A percentile compares a stretch with the other conserved stretches of the same genome.
Evolutionary conservation across 805 yeast species (phyloP).

Genomic region (Kluyveromyces starmeri): DNA sequence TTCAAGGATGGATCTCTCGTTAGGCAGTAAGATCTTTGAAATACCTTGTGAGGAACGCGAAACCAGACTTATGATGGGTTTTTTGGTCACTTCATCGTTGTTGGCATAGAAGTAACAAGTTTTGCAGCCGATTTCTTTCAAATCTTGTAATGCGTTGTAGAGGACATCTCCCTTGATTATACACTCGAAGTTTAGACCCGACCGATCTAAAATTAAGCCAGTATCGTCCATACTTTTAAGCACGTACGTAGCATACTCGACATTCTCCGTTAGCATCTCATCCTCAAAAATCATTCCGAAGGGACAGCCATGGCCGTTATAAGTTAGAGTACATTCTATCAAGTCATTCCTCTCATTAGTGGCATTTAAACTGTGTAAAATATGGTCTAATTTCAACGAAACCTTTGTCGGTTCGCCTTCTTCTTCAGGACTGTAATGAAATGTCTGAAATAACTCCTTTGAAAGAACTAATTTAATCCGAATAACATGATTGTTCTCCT

Average conservation of each 20-base stretch:
- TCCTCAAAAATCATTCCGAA: conserved; percentile 51
- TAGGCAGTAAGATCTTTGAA: conserved; percentile 59
- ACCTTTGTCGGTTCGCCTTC: conserved; percentile 25
- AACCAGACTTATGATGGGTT: conserved; percentile 37
- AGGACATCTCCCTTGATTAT: conserved; percentile 45
- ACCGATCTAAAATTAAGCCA: conserved; percentile 37
- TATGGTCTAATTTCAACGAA: conserved; percentile 37
- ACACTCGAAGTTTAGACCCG: conserved; percentile 39
- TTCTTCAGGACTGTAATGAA: conserved; percentile 15
- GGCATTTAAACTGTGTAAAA: conserved; percentile 44
- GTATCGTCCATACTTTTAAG: conserved; percentile 28
- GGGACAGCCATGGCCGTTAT: conserved; percentile 42
- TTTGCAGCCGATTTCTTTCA: conserved; percentile 45
- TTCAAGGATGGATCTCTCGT: conserved; percentile 52
- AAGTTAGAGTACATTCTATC: conserved; percentile 42
- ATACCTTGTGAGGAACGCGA: conserved; percentile 69
- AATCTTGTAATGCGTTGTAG: conserved; percentile 45
- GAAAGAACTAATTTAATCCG: conserved; percentile 29
- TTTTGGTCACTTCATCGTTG: conserved; percentile 20
- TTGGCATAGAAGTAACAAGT: conserved; percentile 41
- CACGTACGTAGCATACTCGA: conserved; percentile 44
- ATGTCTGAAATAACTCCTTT: conserved; percentile 25
- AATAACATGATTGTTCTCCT: conserved; percentile 37
- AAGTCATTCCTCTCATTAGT: conserved; percentile 28
- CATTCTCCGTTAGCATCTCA: conserved; percentile 42